These are phyloP conservation scores for Fonsecaea pedrosoi DNA, from an alignment of 2,329 filamentous ascomycete genomes.

Conservation along the genomic window DNA sequence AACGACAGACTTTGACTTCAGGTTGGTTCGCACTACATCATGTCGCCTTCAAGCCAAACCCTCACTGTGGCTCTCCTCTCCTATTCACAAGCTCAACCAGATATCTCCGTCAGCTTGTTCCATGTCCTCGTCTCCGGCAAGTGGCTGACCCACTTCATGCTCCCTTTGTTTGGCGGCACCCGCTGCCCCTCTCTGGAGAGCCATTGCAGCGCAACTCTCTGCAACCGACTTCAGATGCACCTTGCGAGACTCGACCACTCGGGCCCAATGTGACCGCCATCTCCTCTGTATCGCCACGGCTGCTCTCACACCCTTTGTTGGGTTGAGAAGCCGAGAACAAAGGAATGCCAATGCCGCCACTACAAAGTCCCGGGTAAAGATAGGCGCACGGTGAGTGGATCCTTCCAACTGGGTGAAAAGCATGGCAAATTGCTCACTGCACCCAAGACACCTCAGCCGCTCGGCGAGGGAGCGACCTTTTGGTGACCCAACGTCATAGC, in stretches of 20 bases:
- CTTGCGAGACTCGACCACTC: conserved; percentile 42
- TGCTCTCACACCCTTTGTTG: conserved; percentile 58
- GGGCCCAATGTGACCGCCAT: conserved; percentile 50
- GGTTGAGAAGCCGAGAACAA: conserved; percentile 63
- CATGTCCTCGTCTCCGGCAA: background rate
- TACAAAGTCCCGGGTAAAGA: conserved; percentile 63
- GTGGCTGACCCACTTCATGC: background rate
- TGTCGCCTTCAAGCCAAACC: background rate
- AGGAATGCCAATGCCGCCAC: conserved; percentile 65
- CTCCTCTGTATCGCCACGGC: conserved; percentile 60
- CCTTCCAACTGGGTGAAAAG: conserved; percentile 29
- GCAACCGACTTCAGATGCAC: conserved; percentile 51
- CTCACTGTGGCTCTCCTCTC: background rate
- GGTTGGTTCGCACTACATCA: background rate
- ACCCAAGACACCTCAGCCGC: conserved; percentile 35
- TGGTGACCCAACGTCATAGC: background rate
- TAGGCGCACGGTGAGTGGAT: conserved; percentile 41
- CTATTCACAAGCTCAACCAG: conserved; percentile 32
- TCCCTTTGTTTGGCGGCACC: background rate
- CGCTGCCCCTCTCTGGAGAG: background rate
- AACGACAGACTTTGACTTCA: background rate
- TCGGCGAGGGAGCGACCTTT: conserved; percentile 16
- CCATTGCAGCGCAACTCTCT: conserved; percentile 40
- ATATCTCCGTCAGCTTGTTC: conserved; percentile 27
- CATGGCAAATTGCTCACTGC: conserved; percentile 38